Base-by-base conservation (phyloP, 352 stramenopile species). In the Phytophthora aleatoria region DNA sequence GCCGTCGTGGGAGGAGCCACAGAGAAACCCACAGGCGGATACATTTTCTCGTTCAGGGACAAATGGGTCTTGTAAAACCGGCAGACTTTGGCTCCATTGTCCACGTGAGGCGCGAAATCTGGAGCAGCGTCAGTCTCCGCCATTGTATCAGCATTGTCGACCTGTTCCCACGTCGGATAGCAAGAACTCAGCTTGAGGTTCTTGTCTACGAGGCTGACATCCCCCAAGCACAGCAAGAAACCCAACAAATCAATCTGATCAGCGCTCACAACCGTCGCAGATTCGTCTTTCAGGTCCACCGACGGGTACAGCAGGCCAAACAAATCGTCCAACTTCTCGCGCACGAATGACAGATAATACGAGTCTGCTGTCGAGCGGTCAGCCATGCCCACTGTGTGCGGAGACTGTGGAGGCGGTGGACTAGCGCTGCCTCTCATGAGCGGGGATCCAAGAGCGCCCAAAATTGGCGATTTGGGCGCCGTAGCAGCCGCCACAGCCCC, bases 291-390 rank as follows among this genome's bases (percentile, higher is more conserved):
- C 26, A 90, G 61, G 26, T 78, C 67, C 11, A 83, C 69, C 0
- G 81, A 87, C 16, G 81, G 83, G 39, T 85, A 93, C 27, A 95
- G 54, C 31, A 95, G 61, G 41, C 69, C 61, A 61, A 95, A 90
- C 20, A 95, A 67, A 49, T 90, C 82, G 33, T 88, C 80, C 28
- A 95, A 73, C 57, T 95, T 90, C 54, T 91, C 82, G 24, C 84
- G 78, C 36, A 93, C 80, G 68, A 93, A 95, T 16, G 80, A 68
- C 48, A 95, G 50, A 58, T 93, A 92, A 67, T 95, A 92, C 26
- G 80, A 69, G 48, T 95, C 87, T 30, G 82, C 84, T 15, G 84
- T 92, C 26, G 84, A 92, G 13, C 87, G 79, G 58, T 95, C 83
- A 36, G 87, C 81, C 76, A 95, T 86, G 3, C 84, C 87, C 33